These are phyloP conservation scores for Acorus calamus DNA, from an alignment of 106 monocot genomes.

Conservation along the genomic window DNA sequence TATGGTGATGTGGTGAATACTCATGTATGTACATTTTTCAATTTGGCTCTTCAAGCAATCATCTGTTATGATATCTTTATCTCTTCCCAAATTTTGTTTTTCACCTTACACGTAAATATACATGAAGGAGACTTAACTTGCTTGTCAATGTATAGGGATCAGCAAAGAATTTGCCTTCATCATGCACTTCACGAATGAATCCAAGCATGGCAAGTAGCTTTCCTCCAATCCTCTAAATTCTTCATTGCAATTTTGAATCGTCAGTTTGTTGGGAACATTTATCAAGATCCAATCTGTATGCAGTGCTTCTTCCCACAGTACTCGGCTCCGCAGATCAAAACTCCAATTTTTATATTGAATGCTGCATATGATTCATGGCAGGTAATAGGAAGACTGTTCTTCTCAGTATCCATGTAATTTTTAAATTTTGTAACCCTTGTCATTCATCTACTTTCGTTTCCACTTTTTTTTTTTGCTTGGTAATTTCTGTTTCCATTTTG, in stretches of 20 bases:
- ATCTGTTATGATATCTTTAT: too few species aligned
- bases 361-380: conserved; percentile 92
- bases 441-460: background rate
- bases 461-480: background rate
- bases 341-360: conserved; percentile 74
- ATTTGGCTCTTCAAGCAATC: too few species aligned
- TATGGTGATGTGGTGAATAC: conserved; percentile 44
- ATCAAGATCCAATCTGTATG: conserved; percentile 3
- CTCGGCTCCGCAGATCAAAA: conserved; percentile 41
- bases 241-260: too few species aligned
- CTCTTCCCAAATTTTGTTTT: too few species aligned
- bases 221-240: background rate
- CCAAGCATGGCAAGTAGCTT: conserved; percentile 43
- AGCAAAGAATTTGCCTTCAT: conserved; percentile 76
- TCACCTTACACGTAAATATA: too few species aligned
- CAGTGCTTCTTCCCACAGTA: conserved; percentile 93
- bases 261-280: background rate
- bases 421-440: background rate
- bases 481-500: background rate
- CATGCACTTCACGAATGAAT: conserved; percentile 49
- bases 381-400: conserved; percentile 16
- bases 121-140: background rate
- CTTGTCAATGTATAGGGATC: conserved; percentile 38
- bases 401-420: too few species aligned
- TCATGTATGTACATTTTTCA: conserved; percentile 39